Evolutionary conservation across 345 rosid genomes (phyloP).

Genomic region (Citrus glauca): DNA sequence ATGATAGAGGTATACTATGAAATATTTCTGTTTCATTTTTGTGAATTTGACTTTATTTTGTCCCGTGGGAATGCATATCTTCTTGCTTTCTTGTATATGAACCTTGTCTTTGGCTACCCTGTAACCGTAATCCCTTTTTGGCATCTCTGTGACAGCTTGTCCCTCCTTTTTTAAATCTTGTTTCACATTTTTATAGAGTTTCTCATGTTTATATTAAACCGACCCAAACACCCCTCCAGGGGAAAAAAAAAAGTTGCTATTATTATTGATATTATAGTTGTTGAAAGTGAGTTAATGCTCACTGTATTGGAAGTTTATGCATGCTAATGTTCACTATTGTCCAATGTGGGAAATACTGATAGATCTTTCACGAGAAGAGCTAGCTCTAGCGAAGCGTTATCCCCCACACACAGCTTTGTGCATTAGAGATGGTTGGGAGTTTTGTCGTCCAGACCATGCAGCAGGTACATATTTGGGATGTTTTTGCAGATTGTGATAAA

Average conservation of each 20-base stretch:
- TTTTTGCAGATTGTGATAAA: background rate
- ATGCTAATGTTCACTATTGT: background rate
- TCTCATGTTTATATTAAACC: background rate
- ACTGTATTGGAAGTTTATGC: background rate
- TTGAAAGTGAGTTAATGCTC: background rate
- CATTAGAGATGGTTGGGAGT: constrained; percentile 96
- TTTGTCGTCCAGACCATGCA: constrained; percentile 81
- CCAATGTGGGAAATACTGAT: constrained; percentile 21
- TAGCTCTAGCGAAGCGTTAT: constrained; percentile 78
- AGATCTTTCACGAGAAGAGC: constrained; percentile 91
- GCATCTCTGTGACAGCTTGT: background rate
- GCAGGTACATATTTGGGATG: constrained; percentile 52
- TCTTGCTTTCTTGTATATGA: background rate
- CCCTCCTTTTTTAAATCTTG: background rate
- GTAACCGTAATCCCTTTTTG: background rate
- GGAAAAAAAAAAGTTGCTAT: too few species aligned
- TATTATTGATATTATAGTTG: too few species aligned
- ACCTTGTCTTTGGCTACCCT: background rate
- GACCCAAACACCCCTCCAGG: too few species aligned
- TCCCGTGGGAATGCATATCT: background rate
- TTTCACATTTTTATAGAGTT: background rate
- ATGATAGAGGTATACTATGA: constrained; percentile 76
- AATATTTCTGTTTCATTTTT: background rate
- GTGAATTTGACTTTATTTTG: background rate
- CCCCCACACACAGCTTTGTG: constrained; percentile 82